These are phyloP conservation scores for Aquanectria penicillioides DNA, from an alignment of 2,329 filamentous ascomycete genomes.

Conservation along the genomic window DNA sequence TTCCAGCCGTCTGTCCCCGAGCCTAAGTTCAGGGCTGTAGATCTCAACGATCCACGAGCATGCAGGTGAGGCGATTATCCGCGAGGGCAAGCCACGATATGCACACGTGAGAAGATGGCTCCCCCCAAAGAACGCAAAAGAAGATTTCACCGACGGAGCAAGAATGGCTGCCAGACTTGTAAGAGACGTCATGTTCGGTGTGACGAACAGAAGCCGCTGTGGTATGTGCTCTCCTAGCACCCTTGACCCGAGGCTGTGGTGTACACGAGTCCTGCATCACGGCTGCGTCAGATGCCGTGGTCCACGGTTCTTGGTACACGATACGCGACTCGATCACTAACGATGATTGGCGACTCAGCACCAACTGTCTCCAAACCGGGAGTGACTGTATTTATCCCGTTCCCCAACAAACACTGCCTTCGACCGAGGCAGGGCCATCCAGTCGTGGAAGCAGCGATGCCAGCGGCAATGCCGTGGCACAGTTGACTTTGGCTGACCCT, in stretches of 20 bases:
- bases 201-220: constrained; percentile 57
- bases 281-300: constrained; percentile 16
- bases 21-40: constrained; percentile 25
- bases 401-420: constrained; percentile 37
- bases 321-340: constrained; percentile 27
- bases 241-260: constrained; percentile 35
- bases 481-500: constrained; percentile 29
- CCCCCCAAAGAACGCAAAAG: constrained; percentile 50
- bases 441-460: constrained; percentile 20
- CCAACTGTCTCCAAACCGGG: constrained; percentile 57
- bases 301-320: constrained; percentile 20
- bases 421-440: constrained; percentile 37
- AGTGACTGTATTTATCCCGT: constrained; percentile 53
- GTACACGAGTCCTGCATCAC: constrained; percentile 38
- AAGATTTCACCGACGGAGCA: constrained; percentile 50
- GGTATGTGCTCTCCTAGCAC: constrained; percentile 47
- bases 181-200: constrained; percentile 57
- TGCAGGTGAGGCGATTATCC: constrained; percentile 33
- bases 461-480: constrained; percentile 16
- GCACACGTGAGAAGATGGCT: constrained; percentile 43
- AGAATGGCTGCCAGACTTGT: constrained; percentile 49
- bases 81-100: constrained; percentile 23
- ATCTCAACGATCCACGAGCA: constrained; percentile 38
- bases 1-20: constrained; percentile 39
- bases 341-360: constrained; percentile 45